Conservation (phyloP, 176 grass and related monocot genomes). For the Otatea glauca region DNA sequence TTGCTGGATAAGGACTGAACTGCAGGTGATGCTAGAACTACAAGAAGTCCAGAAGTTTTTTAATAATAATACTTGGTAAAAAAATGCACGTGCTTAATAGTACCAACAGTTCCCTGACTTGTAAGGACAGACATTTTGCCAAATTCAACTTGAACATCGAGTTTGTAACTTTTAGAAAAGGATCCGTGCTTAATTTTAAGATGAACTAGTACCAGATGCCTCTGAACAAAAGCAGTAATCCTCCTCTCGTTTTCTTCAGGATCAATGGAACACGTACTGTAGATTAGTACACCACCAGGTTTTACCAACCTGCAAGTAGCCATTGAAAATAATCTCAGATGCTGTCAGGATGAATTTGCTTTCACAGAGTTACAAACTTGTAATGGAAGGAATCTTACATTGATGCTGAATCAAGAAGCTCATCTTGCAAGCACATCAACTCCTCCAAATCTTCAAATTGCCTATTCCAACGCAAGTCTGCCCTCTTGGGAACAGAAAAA, state of each 20-base stretch:
- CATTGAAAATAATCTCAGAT: constrained; percentile 1
- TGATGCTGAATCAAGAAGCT: constrained; percentile 83
- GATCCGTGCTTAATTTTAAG: constrained; percentile 27
- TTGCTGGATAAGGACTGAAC: no score
- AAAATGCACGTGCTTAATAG: background rate
- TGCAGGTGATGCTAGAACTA: background rate
- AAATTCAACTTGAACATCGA: constrained; percentile 22
- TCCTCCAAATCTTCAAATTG: constrained; percentile 84
- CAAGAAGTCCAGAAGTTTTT: no score
- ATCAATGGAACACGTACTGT: constrained; percentile 96
- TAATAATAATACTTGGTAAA: constrained; percentile 7
- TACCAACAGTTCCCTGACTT: background rate
- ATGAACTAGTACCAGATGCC: constrained; percentile 66
- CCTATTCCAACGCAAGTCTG: constrained; percentile 97
- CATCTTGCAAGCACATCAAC: constrained; percentile 75
- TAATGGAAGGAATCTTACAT: constrained; percentile 48
- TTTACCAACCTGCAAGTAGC: constrained; percentile 72
- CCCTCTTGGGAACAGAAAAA: constrained; percentile 61
- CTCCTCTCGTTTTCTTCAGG: constrained; percentile 83
- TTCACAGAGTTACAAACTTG: constrained; percentile 15
- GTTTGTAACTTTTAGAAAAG: constrained; percentile 44
- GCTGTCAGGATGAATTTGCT: constrained; percentile 14
- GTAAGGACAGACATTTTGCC: background rate
- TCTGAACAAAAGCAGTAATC: constrained; percentile 76
- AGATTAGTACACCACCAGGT: constrained; percentile 81